Conservation (phyloP, 805 yeast genomes). For the Wickerhamiella siamensis region DNA sequence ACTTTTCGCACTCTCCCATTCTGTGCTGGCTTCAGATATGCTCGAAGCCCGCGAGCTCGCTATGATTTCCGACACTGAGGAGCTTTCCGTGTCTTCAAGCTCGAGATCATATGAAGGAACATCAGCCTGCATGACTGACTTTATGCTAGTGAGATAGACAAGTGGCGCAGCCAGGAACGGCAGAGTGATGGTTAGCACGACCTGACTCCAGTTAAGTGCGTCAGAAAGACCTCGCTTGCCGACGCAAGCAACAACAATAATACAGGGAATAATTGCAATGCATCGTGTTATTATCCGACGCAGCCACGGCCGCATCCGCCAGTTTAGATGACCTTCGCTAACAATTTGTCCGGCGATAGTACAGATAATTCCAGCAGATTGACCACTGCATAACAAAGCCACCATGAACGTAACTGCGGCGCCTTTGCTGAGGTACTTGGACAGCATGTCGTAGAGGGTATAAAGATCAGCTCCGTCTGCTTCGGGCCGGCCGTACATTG, state of each 20-base stretch:
- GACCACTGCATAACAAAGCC: conserved; percentile 74
- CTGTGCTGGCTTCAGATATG: too few species aligned
- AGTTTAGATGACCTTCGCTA: conserved; percentile 74
- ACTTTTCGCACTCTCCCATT: too few species aligned
- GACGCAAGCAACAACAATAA: conserved; percentile 51
- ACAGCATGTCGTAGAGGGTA: conserved; percentile 54
- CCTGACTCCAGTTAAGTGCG: conserved; percentile 77
- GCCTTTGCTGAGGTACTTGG: conserved; percentile 46
- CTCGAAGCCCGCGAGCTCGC: too few species aligned
- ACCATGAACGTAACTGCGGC: conserved; percentile 78
- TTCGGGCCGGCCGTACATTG: conserved; percentile 54
- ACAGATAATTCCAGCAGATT: conserved; percentile 84
- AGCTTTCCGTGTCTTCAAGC: background rate
- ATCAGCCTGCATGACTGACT: conserved; percentile 43
- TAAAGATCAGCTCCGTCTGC: conserved; percentile 65
- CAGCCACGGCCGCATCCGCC: conserved; percentile 70
- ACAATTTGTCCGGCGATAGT: conserved; percentile 91
- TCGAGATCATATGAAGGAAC: conserved; percentile 8
- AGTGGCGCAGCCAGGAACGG: conserved; percentile 81
- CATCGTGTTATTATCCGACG: conserved; percentile 65
- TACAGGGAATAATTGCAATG: conserved; percentile 70
- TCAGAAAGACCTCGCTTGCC: conserved; percentile 59
- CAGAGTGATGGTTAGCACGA: conserved; percentile 61
- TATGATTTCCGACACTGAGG: too few species aligned
- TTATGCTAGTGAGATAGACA: conserved; percentile 63